phyloP scores from a whole-genome alignment of 352 stramenopile genomes.

The Halophytophthora batemanensis region DNA sequence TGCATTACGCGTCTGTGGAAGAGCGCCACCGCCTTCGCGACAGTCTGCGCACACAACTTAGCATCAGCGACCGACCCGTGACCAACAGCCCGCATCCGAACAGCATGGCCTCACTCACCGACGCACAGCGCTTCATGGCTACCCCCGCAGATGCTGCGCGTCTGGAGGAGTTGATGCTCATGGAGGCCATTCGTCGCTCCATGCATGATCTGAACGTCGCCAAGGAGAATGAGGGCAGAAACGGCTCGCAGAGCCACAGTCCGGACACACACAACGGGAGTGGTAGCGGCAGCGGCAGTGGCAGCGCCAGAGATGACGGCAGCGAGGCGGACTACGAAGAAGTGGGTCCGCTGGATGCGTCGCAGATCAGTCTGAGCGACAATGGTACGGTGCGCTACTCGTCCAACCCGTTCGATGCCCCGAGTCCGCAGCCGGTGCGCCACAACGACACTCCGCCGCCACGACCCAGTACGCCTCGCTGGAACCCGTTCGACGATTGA shows the following conservation, averaged over 20 bases:
- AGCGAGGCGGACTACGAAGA: conserved; percentile 32
- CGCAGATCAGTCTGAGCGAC: conserved; percentile 26
- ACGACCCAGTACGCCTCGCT: conserved; percentile 21
- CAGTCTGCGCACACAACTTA: conserved; percentile 66
- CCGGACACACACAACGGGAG: conserved; percentile 14
- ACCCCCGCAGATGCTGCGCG: conserved; percentile 51
- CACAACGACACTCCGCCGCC: conserved; percentile 12
- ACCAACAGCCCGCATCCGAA: conserved; percentile 50
- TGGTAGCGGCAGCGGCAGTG: conserved; percentile 15
- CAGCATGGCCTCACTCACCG: conserved; percentile 32
- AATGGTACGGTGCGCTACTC: conserved; percentile 24
- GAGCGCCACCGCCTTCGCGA: conserved; percentile 73
- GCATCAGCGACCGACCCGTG: conserved; percentile 50
- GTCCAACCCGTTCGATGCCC: conserved; percentile 9
- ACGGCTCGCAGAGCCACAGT: conserved; percentile 20
- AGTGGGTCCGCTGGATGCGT: conserved; percentile 24
- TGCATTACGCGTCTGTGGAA: conserved; percentile 69
- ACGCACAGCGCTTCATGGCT: conserved; percentile 32
- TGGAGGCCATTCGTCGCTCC: conserved; percentile 80
- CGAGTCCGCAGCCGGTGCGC: conserved; percentile 4
- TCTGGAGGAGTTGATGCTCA: conserved; percentile 78
- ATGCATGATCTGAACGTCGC: conserved; percentile 57
- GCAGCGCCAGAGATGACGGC: no score
- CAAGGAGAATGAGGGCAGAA: conserved; percentile 32
- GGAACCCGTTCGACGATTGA: conserved; percentile 31